Evolutionary conservation across 306 rosid species (phyloP), one percentile per base, ranked within the genome.

Genomic region (Mimosa bimucronata): DNA sequence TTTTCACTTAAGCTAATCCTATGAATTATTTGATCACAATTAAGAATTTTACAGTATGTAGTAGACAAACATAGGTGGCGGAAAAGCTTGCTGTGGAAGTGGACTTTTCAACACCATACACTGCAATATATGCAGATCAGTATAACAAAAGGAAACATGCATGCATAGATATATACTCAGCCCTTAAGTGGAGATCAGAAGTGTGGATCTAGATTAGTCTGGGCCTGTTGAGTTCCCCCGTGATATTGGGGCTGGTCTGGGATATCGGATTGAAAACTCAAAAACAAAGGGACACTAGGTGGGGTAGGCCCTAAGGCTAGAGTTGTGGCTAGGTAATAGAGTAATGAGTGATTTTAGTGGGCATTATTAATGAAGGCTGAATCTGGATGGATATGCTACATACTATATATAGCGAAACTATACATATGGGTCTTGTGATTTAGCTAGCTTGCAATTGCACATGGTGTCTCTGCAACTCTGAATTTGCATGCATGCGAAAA

Each of bases 401-500:
- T 53, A 58, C 12, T 23, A 29, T 0, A n/a, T 23, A 29, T 0
- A n/a, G 45, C 53, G 23, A 57, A 50, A 9, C 30, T 57, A 44
- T 42, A 42, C 13, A 9, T n/a, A n/a, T 46, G 19, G 38, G 45
- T 52, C 28, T 74, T 55, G 52, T 15, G 78, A n/a, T 53, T 40
- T 23, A 9, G 7, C 19, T 14, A 46, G 38, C 38, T 45, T 26
- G 66, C 37, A 5, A 7, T 13, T 3, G 52, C 78, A 74, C 78
- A 74, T 74, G 78, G 78, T 37, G 23, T 75, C 42, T 58, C 41
- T 48, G 29, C 19, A 34, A 7, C 18, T 48, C 71, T 66, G 71
- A 9, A 9, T 60, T 29, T 66, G 71, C 71, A 19, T 31, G 26
- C 45, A 57, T 58, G 19, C 78, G n/a, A 21, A 52, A 75, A 58